Evolutionary conservation across 352 stramenopile genomes (phyloP).

Genomic region (Salisapilia sapeloensis): DNA sequence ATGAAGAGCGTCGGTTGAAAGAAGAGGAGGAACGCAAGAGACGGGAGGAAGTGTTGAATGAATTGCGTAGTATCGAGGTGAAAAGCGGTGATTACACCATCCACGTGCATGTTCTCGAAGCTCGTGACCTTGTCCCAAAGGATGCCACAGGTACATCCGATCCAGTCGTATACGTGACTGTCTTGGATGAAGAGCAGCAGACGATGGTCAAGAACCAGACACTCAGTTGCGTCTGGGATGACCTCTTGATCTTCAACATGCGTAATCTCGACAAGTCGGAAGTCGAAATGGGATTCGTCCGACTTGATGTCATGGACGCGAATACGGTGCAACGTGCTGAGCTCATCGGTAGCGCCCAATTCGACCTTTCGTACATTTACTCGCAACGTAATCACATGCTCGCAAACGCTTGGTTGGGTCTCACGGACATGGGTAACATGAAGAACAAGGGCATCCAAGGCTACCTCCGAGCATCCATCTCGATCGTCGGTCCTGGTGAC

Average conservation of each 20-base stretch:
- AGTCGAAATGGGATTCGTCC: slow-evolving; percentile 73
- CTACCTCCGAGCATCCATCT: slow-evolving; percentile 79
- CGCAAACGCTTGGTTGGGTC: slow-evolving; percentile 79
- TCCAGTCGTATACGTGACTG: slow-evolving; percentile 82
- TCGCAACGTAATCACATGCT: slow-evolving; percentile 78
- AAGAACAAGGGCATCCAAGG: slow-evolving; percentile 80
- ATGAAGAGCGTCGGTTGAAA: slow-evolving; percentile 55
- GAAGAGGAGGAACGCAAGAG: slow-evolving; percentile 56
- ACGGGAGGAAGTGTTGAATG: slow-evolving; percentile 49
- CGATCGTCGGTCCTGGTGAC: slow-evolving; percentile 76
- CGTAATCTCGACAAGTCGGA: slow-evolving; percentile 61
- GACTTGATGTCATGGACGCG: slow-evolving; percentile 71
- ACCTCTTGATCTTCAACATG: slow-evolving; percentile 61
- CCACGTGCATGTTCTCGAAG: slow-evolving; percentile 84
- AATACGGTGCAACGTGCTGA: slow-evolving; percentile 78
- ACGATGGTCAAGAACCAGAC: slow-evolving; percentile 72
- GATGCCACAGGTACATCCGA: slow-evolving; percentile 81
- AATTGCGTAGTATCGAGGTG: slow-evolving; percentile 70
- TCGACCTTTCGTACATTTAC: slow-evolving; percentile 81
- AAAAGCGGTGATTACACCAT: slow-evolving; percentile 79
- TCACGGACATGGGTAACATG: slow-evolving; percentile 72
- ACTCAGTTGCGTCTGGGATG: slow-evolving; percentile 78
- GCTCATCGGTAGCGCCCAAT: slow-evolving; percentile 75
- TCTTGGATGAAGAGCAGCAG: slow-evolving; percentile 74
- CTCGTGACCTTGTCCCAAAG: slow-evolving; percentile 73